Percentiles rank a stretch among this genome's conserved stretches.
Evolutionary conservation across 2,329 filamentous ascomycete genomes (phyloP).

Genomic region (Cercospora sp.): DNA sequence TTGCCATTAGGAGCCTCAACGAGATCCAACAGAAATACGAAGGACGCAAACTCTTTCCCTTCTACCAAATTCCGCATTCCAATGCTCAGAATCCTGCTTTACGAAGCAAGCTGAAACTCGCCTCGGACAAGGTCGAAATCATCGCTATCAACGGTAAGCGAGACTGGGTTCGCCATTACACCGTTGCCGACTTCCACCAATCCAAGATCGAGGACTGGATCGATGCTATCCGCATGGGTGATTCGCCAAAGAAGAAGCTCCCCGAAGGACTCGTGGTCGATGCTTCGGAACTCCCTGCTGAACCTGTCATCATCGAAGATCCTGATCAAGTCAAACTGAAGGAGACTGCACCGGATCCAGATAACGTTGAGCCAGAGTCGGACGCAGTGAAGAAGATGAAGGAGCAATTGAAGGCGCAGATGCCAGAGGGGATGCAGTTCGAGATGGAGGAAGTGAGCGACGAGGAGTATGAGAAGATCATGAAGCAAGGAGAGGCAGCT

Average conservation of each 20-base stretch:
- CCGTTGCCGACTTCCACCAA: slow-evolving; percentile 53
- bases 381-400: slow-evolving; percentile 27
- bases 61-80: slow-evolving; percentile 70
- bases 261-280: slow-evolving; percentile 50
- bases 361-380: slow-evolving; percentile 12
- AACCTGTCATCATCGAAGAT: slow-evolving; percentile 30
- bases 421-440: slow-evolving; percentile 38
- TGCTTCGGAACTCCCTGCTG: slow-evolving; percentile 31
- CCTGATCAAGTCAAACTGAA: slow-evolving; percentile 22
- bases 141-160: slow-evolving; percentile 83
- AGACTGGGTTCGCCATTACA: slow-evolving; percentile 80
- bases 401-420: slow-evolving; percentile 31
- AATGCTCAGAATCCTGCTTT: slow-evolving; percentile 61
- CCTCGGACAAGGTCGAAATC: slow-evolving; percentile 62
- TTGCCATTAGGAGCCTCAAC: slow-evolving; percentile 61
- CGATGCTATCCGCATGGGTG: slow-evolving; percentile 85
- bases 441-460: slow-evolving; percentile 41
- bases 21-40: slow-evolving; percentile 76
- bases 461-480: slow-evolving; percentile 37
- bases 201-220: slow-evolving; percentile 79
- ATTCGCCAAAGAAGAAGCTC: slow-evolving; percentile 74
- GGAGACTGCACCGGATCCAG: slow-evolving; percentile 15
- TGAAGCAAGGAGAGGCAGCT: slow-evolving; percentile 30
- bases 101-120: slow-evolving; percentile 63
- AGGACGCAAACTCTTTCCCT: slow-evolving; percentile 73